Conservation (phyloP, 2,329 filamentous ascomycete genomes). For the Colletotrichum sp. region DNA sequence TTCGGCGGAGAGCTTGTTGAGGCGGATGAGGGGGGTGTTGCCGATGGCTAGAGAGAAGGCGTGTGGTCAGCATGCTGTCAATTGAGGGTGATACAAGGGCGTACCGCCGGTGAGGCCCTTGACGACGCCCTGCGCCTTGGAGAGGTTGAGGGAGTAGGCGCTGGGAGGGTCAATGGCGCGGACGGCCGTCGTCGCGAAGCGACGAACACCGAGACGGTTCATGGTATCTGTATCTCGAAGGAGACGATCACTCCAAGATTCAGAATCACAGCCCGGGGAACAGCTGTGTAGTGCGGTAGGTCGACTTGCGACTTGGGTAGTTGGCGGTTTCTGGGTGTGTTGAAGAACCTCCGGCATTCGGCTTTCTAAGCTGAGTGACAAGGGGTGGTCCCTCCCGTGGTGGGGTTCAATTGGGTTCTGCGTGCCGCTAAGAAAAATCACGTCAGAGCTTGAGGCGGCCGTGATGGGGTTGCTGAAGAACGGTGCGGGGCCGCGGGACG, state of each 20-base stretch:
- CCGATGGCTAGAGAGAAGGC: conserved; percentile 74
- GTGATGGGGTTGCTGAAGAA: neutral
- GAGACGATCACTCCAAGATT: neutral
- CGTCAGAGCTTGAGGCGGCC: conserved; percentile 8
- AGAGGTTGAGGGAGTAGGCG: conserved; percentile 73
- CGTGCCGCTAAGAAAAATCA: neutral
- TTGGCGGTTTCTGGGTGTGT: neutral
- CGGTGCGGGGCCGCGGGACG: neutral
- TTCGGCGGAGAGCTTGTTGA: conserved; percentile 86
- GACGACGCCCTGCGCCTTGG: conserved; percentile 79
- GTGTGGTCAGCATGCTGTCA: neutral
- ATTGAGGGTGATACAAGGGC: conserved; percentile 19
- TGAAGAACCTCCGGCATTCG: conserved; percentile 13
- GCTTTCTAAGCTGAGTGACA: conserved; percentile 10
- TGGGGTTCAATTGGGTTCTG: conserved; percentile 18
- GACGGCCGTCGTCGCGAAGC: conserved; percentile 68
- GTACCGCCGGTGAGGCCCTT: conserved; percentile 83
- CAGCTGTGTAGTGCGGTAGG: neutral
- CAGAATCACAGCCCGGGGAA: neutral
- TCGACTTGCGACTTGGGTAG: neutral
- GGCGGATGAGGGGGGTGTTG: conserved; percentile 91
- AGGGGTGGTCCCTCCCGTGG: neutral
- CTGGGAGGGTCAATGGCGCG: conserved; percentile 49
- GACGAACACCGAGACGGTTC: conserved; percentile 72
- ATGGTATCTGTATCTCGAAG: conserved; percentile 47